Conservation (phyloP, 1,139 yeast species). For the Petasospora fabianii region DNA sequence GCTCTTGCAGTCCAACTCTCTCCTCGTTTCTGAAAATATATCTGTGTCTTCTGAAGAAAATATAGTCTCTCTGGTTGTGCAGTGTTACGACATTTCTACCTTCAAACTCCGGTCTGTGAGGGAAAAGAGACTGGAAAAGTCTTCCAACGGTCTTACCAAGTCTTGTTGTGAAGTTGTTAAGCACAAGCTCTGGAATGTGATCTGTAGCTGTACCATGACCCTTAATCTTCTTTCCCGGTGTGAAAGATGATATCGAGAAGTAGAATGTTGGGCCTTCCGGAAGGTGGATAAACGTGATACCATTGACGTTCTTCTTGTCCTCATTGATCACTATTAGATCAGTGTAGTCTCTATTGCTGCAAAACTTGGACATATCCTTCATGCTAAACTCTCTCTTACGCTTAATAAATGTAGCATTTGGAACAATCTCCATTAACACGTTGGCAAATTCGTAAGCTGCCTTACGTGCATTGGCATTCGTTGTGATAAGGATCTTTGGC, state of each 20-base stretch:
- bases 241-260: conserved; percentile 77
- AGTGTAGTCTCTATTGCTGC: conserved; percentile 79
- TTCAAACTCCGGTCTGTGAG: conserved; percentile 86
- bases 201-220: conserved; percentile 92
- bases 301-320: conserved; percentile 87
- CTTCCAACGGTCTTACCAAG: conserved; percentile 92
- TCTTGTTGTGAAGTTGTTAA: conserved; percentile 88
- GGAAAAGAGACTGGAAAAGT: conserved; percentile 86
- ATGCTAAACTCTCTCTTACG: conserved; percentile 80
- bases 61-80: conserved; percentile 93
- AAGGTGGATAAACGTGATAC: conserved; percentile 85
- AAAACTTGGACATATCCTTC: conserved; percentile 80
- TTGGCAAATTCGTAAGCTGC: conserved; percentile 91
- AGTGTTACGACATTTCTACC: conserved; percentile 94
- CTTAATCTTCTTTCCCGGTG: conserved; percentile 66
- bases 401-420: conserved; percentile 81
- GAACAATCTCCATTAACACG: conserved; percentile 75
- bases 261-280: conserved; percentile 96
- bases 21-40: conserved; percentile 87
- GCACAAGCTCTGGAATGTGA: conserved; percentile 85
- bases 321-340: conserved; percentile 88
- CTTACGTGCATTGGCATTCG: conserved; percentile 81
- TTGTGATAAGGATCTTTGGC: conserved; percentile 87
- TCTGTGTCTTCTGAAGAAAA: conserved; percentile 92
- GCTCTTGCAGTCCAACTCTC: conserved; percentile 88